These are phyloP conservation scores for Lentinula novae-zelandiae DNA, from an alignment of 1,284 basidiomycete genomes.

Conservation along the genomic window DNA sequence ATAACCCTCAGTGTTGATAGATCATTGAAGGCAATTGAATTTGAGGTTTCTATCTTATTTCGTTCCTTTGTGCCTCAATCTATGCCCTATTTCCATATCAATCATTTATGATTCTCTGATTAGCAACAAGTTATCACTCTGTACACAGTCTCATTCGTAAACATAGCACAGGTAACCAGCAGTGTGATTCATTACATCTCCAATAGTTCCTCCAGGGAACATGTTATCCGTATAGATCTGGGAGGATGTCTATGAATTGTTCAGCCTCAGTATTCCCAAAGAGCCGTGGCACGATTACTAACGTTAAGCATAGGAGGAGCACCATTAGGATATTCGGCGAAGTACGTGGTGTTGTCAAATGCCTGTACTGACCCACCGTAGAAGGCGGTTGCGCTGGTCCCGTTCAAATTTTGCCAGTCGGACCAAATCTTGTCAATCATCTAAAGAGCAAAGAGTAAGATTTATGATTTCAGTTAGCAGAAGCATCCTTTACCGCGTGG, in stretches of 20 bases:
- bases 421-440: slow-evolving; percentile 35
- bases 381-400: slow-evolving; percentile 23
- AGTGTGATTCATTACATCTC: background rate
- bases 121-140: background rate
- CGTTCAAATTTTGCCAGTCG: slow-evolving; percentile 28
- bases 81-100: no score
- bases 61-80: no score
- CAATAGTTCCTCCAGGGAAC: background rate
- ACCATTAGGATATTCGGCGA: slow-evolving; percentile 26
- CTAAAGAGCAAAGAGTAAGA: background rate
- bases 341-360: slow-evolving; percentile 18
- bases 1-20: no score
- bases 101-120: no score
- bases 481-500: slow-evolving; percentile 2
- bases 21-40: no score
- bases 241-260: background rate
- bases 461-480: background rate
- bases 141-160: background rate
- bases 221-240: background rate
- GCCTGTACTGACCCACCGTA: slow-evolving; percentile 26
- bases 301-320: slow-evolving; percentile 25
- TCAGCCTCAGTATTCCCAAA: background rate
- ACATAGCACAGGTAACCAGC: slow-evolving; percentile 5
- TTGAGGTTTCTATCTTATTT: no score
- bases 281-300: slow-evolving; percentile 3